Base-by-base conservation (phyloP, 768 basidiomycete species). In the Tremella fuciformis region DNA sequence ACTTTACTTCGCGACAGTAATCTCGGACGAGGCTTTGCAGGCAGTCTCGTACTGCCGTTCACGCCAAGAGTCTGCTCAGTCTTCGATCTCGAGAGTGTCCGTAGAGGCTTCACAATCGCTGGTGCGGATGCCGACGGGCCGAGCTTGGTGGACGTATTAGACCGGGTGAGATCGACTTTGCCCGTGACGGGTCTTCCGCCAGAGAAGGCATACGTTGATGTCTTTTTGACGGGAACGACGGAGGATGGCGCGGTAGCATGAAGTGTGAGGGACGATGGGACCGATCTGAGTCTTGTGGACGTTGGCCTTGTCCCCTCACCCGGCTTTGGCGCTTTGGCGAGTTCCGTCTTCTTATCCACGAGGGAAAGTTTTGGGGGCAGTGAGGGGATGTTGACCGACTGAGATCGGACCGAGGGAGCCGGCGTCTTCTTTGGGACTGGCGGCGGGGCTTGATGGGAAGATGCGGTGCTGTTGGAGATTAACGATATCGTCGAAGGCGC, bases 171-270 rank as follows among this genome's bases (percentile, higher is more conserved):
- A 8, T 46, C 42, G 22, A 46, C 42, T 46, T 46, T n/a, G n/a
- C 42, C 42, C 6, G 42, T 46, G 42, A 46, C 42, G 16, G 42
- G 42, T 46, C 42, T 46, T 22, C n/a, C n/a, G n/a, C 42, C 42
- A 8, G 42, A 46, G n/a, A 46, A 46, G 16, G n/a, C n/a, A 15
- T 46, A 46, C 22, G 42, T 46, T 15, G 42, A 46, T 46, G n/a
- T 46, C 42, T 46, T 34, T 11, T 22, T 46, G 42, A 15, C n/a
- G 4, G 42, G 22, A 46, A 46, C n/a, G 42, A 46, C 15, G 42
- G 6, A 6, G 6, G 22, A 22, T 46, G 42, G 42, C 7, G n/a
- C n/a, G 16, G 29, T 4, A 46, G 42, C 6, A 6, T 8, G 42
- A 15, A 46, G 42, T 46, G 42, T 46, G 42, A 6, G n/a, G 16